Evolutionary conservation across 116 monocot genomes (phyloP), one percentile per base, ranked within the genome.

Genomic region (Iris pallida): DNA sequence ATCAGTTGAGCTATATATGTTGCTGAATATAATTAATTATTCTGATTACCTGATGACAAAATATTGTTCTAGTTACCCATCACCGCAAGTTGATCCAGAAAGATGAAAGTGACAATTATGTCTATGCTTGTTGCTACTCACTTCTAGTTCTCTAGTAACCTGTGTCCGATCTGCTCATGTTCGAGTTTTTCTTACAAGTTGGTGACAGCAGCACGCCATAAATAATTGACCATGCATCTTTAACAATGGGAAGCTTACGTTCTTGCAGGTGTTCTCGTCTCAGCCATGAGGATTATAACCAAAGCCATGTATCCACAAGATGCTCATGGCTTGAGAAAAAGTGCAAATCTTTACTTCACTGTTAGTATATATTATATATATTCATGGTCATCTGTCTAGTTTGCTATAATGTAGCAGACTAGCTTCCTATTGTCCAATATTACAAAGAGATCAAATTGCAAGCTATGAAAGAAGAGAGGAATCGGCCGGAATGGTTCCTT

Each of bases 211-310:
- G 30, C 30, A 30, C 30, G 30, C 30, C 30, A 30, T 30, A 30
- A 30, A 30, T 30, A 30, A 30, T 3, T 30, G 30, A 30, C 30
- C 3, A n/a, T n/a, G n/a, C n/a, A 30, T 30, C 30, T 51, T 51
- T 51, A 51, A 9, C 49, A 9, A 17, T 47, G 41, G 51, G n/a
- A n/a, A n/a, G 12, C 20, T 51, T 66, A 10, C 46, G 16, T 45
- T 57, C 43, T 40, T 76, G 64, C 77, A 86, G 82, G 86, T 41
- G 82, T 86, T 2, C 86, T 86, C 42, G 79, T 86, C 46, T 86
- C 82, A 0, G 76, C 67, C 5, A 65, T 86, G 79, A 79, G 86
- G 65, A 57, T 86, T 13, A 18, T 74, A 13, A 82, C 79, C 40
- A 86, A 86, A 74, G 46, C 82, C 20, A 59, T 86, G 7, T 86